Evolutionary conservation across 2,329 filamentous ascomycete species (phyloP).

Genomic region (Penicillium sp.): DNA sequence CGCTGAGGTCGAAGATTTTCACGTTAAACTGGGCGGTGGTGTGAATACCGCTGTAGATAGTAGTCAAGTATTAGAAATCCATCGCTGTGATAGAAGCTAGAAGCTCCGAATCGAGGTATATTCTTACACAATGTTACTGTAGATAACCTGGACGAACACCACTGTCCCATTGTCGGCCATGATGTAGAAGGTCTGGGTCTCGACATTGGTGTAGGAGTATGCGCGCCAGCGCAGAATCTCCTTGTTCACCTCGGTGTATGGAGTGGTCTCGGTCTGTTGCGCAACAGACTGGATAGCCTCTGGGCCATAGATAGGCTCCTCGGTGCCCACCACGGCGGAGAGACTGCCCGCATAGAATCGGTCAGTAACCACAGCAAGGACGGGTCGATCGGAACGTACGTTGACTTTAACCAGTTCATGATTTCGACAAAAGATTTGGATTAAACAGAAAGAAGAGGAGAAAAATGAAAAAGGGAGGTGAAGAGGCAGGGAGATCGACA

Average conservation of each 20-base stretch:
- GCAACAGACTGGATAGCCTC: slow-evolving; percentile 81
- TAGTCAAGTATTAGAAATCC: slow-evolving; percentile 11
- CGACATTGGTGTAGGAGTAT: slow-evolving; percentile 80
- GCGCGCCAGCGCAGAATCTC: slow-evolving; percentile 78
- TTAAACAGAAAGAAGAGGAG: slow-evolving; percentile 8
- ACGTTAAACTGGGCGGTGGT: slow-evolving; percentile 91
- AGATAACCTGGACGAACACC: slow-evolving; percentile 85
- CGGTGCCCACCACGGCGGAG: slow-evolving; percentile 82
- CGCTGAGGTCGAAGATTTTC: slow-evolving; percentile 80
- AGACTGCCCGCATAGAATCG: slow-evolving; percentile 55
- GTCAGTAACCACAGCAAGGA: slow-evolving; percentile 16
- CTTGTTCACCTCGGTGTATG: slow-evolving; percentile 74
- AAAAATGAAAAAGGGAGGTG: slow-evolving; percentile 22
- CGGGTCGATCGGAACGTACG: slow-evolving; percentile 54
- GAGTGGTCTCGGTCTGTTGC: slow-evolving; percentile 70
- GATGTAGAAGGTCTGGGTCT: slow-evolving; percentile 94
- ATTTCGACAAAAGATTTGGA: slow-evolving; percentile 45
- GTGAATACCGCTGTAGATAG: slow-evolving; percentile 68
- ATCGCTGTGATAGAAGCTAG: neutral
- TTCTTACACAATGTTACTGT: slow-evolving; percentile 90
- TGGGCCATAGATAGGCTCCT: slow-evolving; percentile 93
- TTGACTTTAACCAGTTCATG: slow-evolving; percentile 94
- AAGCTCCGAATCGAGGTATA: slow-evolving; percentile 2
- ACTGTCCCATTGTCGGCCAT: slow-evolving; percentile 72
- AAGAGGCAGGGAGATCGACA: slow-evolving; percentile 30